Base-by-base conservation (phyloP, 495 filamentous ascomycete genomes). In the Cudoniella acicularis region DNA sequence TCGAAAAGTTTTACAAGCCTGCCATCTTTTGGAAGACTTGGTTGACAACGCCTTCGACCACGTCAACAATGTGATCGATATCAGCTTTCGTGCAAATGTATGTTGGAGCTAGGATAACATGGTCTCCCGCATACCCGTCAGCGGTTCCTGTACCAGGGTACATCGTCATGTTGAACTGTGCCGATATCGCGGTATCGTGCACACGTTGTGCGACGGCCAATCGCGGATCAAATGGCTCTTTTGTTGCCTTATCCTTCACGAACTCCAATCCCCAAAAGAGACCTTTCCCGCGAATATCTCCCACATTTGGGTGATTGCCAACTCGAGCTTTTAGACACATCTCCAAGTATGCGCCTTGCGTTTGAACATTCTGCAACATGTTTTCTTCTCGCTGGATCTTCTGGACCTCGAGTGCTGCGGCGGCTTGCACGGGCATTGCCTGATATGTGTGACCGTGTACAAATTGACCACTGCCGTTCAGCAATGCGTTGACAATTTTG, bases 21-120 rank as follows among this genome's bases (percentile, higher is more conserved):
- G 18, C 46, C 42, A 64, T 30, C 25, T 61, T 59, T n/a, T 43
- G 20, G 46, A 68, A 64, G 21, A 68, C 66, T 36, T 60, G 48
- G 1, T 64, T 25, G 17, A 68, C 43, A 43, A 66, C 40, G 54
- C 57, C 56, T 71, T 74, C 70, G 3, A 79, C 71, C 3, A 64
- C 70, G 20, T 77, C 67, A 27, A 83, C 77, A 51, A 90, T 84
- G 49, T 70, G 72, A 60, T 85, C 80, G 53, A 91, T 77, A 26
- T 89, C 86, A 10, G 81, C 78, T 27, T 68, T 69, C 0, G 79
- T 82, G 46, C 88, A 75, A 56, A 81, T 92, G 70, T 87, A 95
- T 0, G 90, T 79, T 2, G 92, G 91, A 20, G 87, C 80, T 54
- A 96, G 62, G 27, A 95, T 73, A 13, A 92, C 71, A 73, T 92